Conservation (phyloP, 768 basidiomycete species). For the Russula abietina region DNA sequence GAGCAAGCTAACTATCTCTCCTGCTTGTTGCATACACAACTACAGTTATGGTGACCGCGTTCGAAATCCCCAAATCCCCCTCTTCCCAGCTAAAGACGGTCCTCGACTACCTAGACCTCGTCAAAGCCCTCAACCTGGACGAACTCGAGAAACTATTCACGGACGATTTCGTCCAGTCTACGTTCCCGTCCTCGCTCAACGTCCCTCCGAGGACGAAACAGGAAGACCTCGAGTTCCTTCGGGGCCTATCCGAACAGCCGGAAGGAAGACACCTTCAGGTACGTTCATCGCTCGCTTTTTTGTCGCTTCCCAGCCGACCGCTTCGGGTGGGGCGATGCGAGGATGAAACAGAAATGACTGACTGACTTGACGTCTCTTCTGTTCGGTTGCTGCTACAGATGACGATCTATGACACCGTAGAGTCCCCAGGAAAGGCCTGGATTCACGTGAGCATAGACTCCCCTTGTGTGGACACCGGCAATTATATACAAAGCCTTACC, state of each 20-base stretch:
- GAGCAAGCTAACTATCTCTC: background rate
- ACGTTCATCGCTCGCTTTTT: background rate
- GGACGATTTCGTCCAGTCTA: conserved; percentile 15
- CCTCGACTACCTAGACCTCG: no score
- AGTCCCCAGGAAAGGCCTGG: background rate
- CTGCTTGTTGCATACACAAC: background rate
- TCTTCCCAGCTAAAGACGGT: no score
- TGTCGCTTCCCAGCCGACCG: background rate
- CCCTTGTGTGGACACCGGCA: no score
- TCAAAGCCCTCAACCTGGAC: background rate
- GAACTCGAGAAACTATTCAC: background rate
- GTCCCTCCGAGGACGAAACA: background rate
- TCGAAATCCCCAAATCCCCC: background rate
- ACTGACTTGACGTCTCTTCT: background rate
- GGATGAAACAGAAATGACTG: background rate
- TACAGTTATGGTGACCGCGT: background rate
- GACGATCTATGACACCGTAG: conserved; percentile 1
- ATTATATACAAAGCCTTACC: no score
- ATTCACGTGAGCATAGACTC: background rate
- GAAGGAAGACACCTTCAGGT: conserved; percentile 5
- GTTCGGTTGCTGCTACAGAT: background rate
- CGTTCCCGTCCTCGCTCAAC: background rate
- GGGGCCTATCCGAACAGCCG: background rate
- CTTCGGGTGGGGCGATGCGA: background rate
- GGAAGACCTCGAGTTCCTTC: conserved; percentile 13